phyloP scores from a whole-genome alignment of 2,329 filamentous ascomycete species.

The Penicillium sp. region DNA sequence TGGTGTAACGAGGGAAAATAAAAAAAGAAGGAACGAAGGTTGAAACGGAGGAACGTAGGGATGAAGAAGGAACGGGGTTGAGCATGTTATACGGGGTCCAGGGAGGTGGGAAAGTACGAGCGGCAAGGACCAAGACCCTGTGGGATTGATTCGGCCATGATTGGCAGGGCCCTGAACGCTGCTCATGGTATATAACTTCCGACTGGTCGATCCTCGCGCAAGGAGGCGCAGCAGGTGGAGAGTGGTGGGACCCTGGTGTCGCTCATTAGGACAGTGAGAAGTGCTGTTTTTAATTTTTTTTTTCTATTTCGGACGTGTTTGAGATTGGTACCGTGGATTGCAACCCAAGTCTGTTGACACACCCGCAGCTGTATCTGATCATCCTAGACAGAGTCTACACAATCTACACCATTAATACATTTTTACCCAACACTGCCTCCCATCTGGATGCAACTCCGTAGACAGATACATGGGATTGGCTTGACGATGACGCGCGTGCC shows the following conservation, averaged over 20 bases:
- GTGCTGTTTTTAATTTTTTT: too few species aligned
- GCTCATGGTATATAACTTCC: neutral
- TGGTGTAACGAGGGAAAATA: constrained; percentile 14
- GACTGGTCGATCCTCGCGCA: neutral
- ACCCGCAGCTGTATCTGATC: neutral
- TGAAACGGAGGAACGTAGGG: constrained; percentile 17
- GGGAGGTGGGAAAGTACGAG: neutral
- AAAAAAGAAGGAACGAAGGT: constrained; percentile 21
- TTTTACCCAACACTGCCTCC: neutral
- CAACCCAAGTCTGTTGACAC: neutral
- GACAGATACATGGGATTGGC: neutral
- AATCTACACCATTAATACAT: neutral
- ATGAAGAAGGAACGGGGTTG: constrained; percentile 11
- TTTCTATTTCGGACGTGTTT: neutral
- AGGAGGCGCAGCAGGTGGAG: neutral
- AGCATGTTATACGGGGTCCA: constrained; percentile 2
- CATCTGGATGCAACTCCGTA: too few species aligned
- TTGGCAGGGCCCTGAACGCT: neutral
- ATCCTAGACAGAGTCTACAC: neutral
- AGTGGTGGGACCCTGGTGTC: neutral
- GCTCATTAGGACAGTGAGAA: too few species aligned
- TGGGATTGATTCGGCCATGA: neutral
- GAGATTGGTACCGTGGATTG: neutral
- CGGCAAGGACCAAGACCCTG: neutral
- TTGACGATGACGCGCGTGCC: neutral